phyloP scores from a whole-genome alignment of 2,329 filamentous ascomycete species.

The Epichloe coenophiala region DNA sequence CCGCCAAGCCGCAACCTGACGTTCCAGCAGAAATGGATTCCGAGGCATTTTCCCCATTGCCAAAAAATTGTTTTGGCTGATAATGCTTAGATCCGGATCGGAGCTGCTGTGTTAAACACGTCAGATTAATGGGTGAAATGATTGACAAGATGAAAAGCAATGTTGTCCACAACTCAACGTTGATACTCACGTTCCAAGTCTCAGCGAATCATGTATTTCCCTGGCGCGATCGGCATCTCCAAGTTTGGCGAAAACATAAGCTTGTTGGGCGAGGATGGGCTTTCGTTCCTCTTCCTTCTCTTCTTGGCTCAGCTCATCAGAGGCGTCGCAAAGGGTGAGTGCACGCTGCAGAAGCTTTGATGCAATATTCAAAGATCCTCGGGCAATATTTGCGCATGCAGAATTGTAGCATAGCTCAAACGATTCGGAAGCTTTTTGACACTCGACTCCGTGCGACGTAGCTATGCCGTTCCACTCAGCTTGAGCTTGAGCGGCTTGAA shows the following conservation, averaged over 20 bases:
- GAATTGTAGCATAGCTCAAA: conserved; percentile 77
- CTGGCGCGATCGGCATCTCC: conserved; percentile 54
- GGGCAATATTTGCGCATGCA: conserved; percentile 59
- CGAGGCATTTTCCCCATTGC: conserved; percentile 24
- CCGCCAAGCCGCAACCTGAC: conserved; percentile 39
- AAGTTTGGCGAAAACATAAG: conserved; percentile 55
- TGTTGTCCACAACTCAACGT: not conserved
- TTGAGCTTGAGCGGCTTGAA: conserved; percentile 59
- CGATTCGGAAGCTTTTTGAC: conserved; percentile 50
- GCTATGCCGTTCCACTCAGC: conserved; percentile 51
- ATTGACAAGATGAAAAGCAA: not conserved
- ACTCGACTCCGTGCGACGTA: conserved; percentile 26
- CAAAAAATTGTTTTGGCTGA: conserved; percentile 52
- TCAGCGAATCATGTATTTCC: conserved; percentile 47
- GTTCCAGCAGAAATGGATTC: conserved; percentile 58
- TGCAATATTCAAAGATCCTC: conserved; percentile 51
- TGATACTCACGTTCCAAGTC: conserved; percentile 42
- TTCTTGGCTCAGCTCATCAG: conserved; percentile 59
- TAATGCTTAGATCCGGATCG: conserved; percentile 51
- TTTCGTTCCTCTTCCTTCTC: conserved; percentile 64
- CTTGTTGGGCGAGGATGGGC: conserved; percentile 64
- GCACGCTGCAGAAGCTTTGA: conserved; percentile 56
- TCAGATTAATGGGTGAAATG: conserved; percentile 14
- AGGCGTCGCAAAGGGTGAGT: conserved; percentile 54
- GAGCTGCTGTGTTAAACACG: conserved; percentile 34